These are phyloP conservation scores for Saccharomyces eubayanus DNA, from an alignment of 805 yeast species.

Conservation along the genomic window DNA sequence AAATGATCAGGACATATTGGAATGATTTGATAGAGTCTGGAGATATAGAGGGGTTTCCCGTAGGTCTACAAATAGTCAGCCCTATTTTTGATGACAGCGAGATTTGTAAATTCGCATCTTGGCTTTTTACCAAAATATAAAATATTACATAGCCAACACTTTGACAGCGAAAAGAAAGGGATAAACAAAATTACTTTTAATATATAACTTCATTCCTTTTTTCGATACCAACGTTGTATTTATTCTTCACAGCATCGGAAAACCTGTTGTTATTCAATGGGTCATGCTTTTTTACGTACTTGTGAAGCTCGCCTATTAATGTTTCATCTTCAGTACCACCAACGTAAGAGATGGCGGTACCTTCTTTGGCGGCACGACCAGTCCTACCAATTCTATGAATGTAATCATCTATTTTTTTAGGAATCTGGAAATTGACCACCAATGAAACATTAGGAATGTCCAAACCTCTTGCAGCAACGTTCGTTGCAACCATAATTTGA, in stretches of 20 bases:
- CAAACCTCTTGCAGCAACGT: constrained; percentile 92
- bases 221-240: constrained; percentile 13
- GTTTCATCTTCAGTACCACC: constrained; percentile 46
- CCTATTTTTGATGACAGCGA: constrained; percentile 11
- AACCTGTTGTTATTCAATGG: constrained; percentile 14
- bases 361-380: constrained; percentile 84
- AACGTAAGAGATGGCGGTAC: constrained; percentile 68
- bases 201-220: constrained; percentile 10
- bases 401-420: constrained; percentile 69
- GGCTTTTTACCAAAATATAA: constrained; percentile 3
- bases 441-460: constrained; percentile 82
- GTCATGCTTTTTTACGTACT: constrained; percentile 33
- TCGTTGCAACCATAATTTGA: constrained; percentile 78
- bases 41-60: constrained; percentile 9
- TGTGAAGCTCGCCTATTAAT: constrained; percentile 37
- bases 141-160: not conserved
- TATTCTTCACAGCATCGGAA: constrained; percentile 8
- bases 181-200: constrained; percentile 2
- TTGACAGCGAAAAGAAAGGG: not conserved
- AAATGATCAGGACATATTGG: constrained; percentile 8
- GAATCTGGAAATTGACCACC: constrained; percentile 82
- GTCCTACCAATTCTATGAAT: constrained; percentile 94
- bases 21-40: constrained; percentile 7
- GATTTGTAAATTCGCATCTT: constrained; percentile 13
- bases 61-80: constrained; percentile 11